Base-by-base conservation (phyloP, 352 stramenopile species). In the Phytophthora quininea region DNA sequence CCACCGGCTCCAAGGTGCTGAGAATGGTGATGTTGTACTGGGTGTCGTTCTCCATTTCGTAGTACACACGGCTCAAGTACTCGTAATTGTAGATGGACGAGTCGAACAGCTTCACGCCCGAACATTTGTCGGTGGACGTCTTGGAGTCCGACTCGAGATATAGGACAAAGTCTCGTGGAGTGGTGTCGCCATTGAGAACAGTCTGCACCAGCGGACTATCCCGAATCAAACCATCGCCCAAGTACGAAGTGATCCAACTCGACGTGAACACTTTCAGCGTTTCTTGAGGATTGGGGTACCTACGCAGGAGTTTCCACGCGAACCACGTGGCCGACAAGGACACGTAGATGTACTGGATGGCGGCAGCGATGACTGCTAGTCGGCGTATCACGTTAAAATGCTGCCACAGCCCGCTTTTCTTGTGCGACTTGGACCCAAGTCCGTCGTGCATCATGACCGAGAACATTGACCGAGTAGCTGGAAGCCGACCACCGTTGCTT, bases 1-100 rank as follows among this genome's bases (percentile, higher is more conserved):
- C 40, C 2, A 60, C 45, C 5, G 58, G 51, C 32, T 67, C 51
- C 5, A 60, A 15, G 5, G 49, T 27, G 45, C 6, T 49, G 24
- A 77, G 42, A n/a, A 54, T 19, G 8, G 64, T 69, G 52, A 71
- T 24, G 35, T 73, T 68, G 58, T 73, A 75, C 11, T 59, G 40
- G 31, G 63, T 51, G 33, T 70, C 46, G 8, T 50, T 49, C 14
- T 57, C 35, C 45, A 79, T 51, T 3, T 56, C 37, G 1, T 4
- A 35, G 46, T 60, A 70, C 12, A 60, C 30, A 3, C 43, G 45
- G 27, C 62, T 56, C 49, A 76, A 53, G 8, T 63, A 67, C 8
- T 29, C 47, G 15, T 40, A 29, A 31, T 19, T 38, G 61, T 80
- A 80, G 30, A 77, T 50, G 1, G 29, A 32, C 32, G 53, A 35